Conservation (phyloP, 345 rosid species). For the Cardamine resedifolia region DNA sequence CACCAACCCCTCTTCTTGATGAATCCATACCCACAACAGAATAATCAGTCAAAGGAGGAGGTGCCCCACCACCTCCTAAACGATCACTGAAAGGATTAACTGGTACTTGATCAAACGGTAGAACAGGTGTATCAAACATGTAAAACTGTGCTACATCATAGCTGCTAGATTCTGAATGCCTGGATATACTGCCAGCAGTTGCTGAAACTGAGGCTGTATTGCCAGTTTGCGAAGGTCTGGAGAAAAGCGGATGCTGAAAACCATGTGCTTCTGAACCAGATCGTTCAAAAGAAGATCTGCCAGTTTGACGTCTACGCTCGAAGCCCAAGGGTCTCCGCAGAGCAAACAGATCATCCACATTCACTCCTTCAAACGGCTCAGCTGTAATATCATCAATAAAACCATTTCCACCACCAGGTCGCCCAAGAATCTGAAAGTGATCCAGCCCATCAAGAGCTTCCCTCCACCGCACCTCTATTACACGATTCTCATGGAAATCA, state of each 20-base stretch:
- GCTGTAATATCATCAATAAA: conserved; percentile 90
- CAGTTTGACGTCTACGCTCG: conserved; percentile 79
- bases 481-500: conserved; percentile 86
- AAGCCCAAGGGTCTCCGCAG: conserved; percentile 86
- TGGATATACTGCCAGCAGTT: conserved; percentile 60
- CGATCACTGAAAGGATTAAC: conserved; percentile 70
- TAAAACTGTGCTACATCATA: conserved; percentile 78
- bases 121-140: conserved; percentile 94
- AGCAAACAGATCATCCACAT: conserved; percentile 92
- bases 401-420: conserved; percentile 68
- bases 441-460: conserved; percentile 95
- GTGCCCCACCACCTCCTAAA: conserved; percentile 62
- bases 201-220: conserved; percentile 66
- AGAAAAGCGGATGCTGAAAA: conserved; percentile 88
- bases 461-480: conserved; percentile 94
- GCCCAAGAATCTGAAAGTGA: conserved; percentile 87
- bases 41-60: conserved; percentile 82
- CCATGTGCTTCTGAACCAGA: conserved; percentile 74
- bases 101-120: conserved; percentile 70
- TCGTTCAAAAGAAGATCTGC: conserved; percentile 70
- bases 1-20: conserved; percentile 77
- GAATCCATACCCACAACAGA: conserved; percentile 74
- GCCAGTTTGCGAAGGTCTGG: conserved; percentile 76
- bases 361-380: conserved; percentile 96
- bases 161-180: conserved; percentile 83